Evolutionary conservation across 805 yeast genomes (phyloP).

Genomic region (Kodamaea leandrae): DNA sequence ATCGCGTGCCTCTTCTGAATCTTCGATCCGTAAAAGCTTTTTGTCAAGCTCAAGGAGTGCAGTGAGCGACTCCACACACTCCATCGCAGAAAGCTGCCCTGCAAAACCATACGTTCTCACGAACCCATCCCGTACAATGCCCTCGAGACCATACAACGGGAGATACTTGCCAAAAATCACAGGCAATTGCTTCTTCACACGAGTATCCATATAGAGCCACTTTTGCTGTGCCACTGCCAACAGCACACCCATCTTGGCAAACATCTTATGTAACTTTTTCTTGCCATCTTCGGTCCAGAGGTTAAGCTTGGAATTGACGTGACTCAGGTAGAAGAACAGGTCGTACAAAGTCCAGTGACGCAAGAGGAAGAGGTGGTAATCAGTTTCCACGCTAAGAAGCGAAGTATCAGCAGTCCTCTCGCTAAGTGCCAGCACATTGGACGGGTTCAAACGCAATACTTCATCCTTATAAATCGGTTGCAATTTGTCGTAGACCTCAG

Average conservation of each 20-base stretch:
- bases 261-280: slow-evolving; percentile 80
- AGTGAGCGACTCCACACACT: slow-evolving; percentile 83
- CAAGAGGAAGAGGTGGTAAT: slow-evolving; percentile 78
- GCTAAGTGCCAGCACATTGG: slow-evolving; percentile 18
- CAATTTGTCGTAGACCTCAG: slow-evolving; percentile 68
- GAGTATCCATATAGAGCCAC: slow-evolving; percentile 87
- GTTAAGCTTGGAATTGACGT: slow-evolving; percentile 80
- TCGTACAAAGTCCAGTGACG: slow-evolving; percentile 94
- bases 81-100: slow-evolving; percentile 88
- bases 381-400: slow-evolving; percentile 67
- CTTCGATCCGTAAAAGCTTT: slow-evolving; percentile 15
- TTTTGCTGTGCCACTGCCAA: slow-evolving; percentile 83
- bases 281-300: slow-evolving; percentile 92
- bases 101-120: slow-evolving; percentile 82
- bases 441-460: slow-evolving; percentile 63
- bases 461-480: slow-evolving; percentile 80
- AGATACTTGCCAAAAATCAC: slow-evolving; percentile 66
- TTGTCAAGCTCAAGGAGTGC: slow-evolving; percentile 76
- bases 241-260: slow-evolving; percentile 95
- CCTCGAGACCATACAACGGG: slow-evolving; percentile 76
- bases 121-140: slow-evolving; percentile 81
- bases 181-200: slow-evolving; percentile 70
- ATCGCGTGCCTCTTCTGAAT: slow-evolving; percentile 10
- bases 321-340: slow-evolving; percentile 85
- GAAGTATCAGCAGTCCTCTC: slow-evolving; percentile 41